Percentiles rank a stretch among this genome's conserved stretches.
Evolutionary conservation across 2,329 filamentous ascomycete species (phyloP).

Genomic region (Diplodia sapinea): DNA sequence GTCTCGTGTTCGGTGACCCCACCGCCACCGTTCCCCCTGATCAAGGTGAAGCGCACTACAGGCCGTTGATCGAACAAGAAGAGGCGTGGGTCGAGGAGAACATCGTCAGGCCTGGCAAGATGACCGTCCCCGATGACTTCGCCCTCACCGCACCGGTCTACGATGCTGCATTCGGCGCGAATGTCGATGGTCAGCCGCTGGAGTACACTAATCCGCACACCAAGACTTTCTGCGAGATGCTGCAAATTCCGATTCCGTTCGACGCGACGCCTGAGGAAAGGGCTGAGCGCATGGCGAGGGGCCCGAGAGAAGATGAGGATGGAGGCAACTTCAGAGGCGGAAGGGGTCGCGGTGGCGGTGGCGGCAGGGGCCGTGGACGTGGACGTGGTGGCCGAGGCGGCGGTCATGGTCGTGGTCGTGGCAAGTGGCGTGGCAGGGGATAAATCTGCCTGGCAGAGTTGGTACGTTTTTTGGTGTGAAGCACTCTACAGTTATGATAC

Average conservation of each 20-base stretch:
- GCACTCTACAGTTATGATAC: background rate
- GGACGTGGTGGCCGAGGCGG: constrained; percentile 1
- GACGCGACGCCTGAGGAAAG: constrained; percentile 75
- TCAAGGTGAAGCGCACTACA: constrained; percentile 72
- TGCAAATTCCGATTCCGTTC: constrained; percentile 79
- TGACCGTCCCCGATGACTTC: constrained; percentile 81
- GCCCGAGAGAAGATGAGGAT: constrained; percentile 35
- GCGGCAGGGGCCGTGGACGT: background rate
- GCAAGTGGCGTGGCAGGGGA: background rate
- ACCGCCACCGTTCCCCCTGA: constrained; percentile 62
- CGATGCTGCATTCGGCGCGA: constrained; percentile 62
- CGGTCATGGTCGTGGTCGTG: background rate
- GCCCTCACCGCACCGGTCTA: constrained; percentile 75
- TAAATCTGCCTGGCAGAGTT: background rate
- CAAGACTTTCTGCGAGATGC: constrained; percentile 74
- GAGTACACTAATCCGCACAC: constrained; percentile 93
- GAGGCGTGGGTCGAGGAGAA: constrained; percentile 82
- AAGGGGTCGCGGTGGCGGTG: constrained; percentile 37
- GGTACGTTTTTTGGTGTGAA: background rate
- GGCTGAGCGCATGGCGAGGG: constrained; percentile 59
- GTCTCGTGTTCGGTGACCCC: constrained; percentile 61
- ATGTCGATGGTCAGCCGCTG: constrained; percentile 66
- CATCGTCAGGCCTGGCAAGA: constrained; percentile 65
- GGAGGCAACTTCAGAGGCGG: constrained; percentile 37
- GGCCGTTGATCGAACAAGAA: constrained; percentile 70